phyloP scores from a whole-genome alignment of 164 flowering plant species.

The Berberis thunbergii region DNA sequence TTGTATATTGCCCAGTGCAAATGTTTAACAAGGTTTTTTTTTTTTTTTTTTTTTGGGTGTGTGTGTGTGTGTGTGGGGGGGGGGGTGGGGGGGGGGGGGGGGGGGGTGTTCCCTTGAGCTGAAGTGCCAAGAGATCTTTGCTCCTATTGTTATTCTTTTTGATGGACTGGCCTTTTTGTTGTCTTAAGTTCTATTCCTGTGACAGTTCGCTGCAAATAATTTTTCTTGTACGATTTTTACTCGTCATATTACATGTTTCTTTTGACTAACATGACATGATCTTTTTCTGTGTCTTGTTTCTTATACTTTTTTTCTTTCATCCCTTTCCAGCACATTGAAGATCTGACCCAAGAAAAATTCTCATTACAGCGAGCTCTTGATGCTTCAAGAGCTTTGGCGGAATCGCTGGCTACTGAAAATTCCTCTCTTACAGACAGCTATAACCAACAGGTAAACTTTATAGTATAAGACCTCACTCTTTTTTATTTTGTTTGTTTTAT shows the following conservation, averaged over 20 bases:
- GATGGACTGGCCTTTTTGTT: no score
- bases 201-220: neutral
- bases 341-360: conserved; percentile 95
- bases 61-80: no score
- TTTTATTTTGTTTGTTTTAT: neutral
- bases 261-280: neutral
- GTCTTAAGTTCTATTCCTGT: neutral
- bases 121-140: no score
- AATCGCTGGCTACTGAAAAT: conserved; percentile 91
- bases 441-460: conserved; percentile 66
- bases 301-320: conserved; percentile 3
- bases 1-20: no score
- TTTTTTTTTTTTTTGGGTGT: no score
- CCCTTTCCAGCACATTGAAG: conserved; percentile 88
- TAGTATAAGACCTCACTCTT: neutral
- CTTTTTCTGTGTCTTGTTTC: neutral
- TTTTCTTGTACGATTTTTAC: neutral
- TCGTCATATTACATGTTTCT: neutral
- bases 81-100: no score
- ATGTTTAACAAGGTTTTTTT: no score
- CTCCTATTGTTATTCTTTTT: no score
- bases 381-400: conserved; percentile 74
- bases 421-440: conserved; percentile 85
- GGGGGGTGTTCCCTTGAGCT: no score
- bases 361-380: conserved; percentile 86